Evolutionary conservation across 805 yeast genomes (phyloP).

Genomic region (Metschnikowia rubicola): DNA sequence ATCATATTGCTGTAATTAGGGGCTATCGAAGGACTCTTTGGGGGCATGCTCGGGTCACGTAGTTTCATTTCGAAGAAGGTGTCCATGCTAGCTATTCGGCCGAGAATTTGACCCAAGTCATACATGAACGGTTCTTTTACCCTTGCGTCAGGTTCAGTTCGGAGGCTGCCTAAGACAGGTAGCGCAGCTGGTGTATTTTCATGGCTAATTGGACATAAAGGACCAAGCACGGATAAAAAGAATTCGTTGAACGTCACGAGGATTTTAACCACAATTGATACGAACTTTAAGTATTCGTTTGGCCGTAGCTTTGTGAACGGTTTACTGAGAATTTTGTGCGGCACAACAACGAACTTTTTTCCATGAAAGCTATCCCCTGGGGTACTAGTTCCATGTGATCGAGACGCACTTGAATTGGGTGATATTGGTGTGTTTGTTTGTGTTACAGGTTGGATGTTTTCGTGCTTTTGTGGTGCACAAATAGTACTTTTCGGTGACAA

Average conservation of each 20-base stretch:
- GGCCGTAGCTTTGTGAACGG: constrained; percentile 37
- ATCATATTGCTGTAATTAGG: background rate
- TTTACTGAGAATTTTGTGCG: constrained; percentile 40
- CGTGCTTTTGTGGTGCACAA: no score
- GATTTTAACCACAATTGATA: constrained; percentile 36
- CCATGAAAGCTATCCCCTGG: background rate
- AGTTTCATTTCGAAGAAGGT: constrained; percentile 10
- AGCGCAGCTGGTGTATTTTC: background rate
- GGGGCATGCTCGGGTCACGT: background rate
- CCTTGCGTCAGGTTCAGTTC: background rate
- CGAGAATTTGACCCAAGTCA: constrained; percentile 22
- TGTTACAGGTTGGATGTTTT: no score
- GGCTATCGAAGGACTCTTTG: background rate
- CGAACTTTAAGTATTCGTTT: constrained; percentile 35
- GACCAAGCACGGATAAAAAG: constrained; percentile 9
- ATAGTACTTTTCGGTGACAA: no score
- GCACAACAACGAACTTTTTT: constrained; percentile 33
- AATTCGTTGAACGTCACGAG: constrained; percentile 33
- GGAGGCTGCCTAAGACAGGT: background rate
- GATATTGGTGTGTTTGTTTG: no score
- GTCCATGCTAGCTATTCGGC: constrained; percentile 14
- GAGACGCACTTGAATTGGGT: no score
- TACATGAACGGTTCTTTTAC: constrained; percentile 4
- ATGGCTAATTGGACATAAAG: no score
- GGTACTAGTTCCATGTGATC: no score